Percentiles rank a stretch among this genome's conserved stretches.
phyloP scores from a whole-genome alignment of 306 rosid species.

The Dryas octopetala region DNA sequence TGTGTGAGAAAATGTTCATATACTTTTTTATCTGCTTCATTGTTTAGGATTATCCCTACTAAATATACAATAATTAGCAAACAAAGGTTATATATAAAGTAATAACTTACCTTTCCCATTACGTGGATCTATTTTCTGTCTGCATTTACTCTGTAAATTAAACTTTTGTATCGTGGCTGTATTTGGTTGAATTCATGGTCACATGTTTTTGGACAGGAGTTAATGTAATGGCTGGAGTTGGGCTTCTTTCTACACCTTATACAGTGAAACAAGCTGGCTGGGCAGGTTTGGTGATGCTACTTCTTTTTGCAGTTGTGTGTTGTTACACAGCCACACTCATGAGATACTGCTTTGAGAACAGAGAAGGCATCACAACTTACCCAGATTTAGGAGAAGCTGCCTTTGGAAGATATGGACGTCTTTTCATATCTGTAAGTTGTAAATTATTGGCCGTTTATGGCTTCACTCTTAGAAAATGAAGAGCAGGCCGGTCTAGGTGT shows the following conservation, averaged over 20 bases:
- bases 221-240: slow-evolving; percentile 83
- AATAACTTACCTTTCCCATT: neutral
- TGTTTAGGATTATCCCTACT: neutral
- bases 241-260: slow-evolving; percentile 72
- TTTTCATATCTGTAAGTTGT: slow-evolving; percentile 64
- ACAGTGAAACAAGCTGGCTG: slow-evolving; percentile 78
- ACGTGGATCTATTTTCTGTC: neutral
- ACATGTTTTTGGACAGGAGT: slow-evolving; percentile 47
- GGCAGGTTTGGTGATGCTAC: slow-evolving; percentile 62
- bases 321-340: slow-evolving; percentile 79
- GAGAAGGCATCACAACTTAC: slow-evolving; percentile 56
- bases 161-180: neutral
- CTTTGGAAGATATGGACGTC: slow-evolving; percentile 70
- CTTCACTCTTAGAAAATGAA: neutral
- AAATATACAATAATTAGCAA: neutral
- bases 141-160: neutral
- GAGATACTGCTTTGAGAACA: slow-evolving; percentile 73
- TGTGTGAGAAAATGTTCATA: neutral
- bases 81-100: neutral
- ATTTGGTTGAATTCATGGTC: slow-evolving; percentile 13
- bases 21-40: neutral
- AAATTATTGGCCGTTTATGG: neutral
- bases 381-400: slow-evolving; percentile 94
- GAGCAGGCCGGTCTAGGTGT: neutral
- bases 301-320: slow-evolving; percentile 66